Base-by-base conservation (phyloP, 805 yeast genomes). In the Candida wancherniae region DNA sequence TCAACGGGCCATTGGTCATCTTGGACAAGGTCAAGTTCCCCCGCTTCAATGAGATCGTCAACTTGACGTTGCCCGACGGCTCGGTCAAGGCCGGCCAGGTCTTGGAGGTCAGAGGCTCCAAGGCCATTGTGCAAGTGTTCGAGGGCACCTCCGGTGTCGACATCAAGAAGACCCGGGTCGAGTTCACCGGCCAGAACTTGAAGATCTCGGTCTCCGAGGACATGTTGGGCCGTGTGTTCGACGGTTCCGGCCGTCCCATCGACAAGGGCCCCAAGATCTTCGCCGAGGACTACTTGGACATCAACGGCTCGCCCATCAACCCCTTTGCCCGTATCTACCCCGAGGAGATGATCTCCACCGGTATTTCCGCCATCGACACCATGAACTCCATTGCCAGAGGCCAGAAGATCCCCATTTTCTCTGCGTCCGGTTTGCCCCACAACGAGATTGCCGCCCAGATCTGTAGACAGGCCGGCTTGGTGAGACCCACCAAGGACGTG, bases 331-430 rank as follows among this genome's bases (percentile, higher is more conserved):
- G 99, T 69, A 92, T 92, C 50, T 94, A 94, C 61, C 99, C 99
- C 18, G 98, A 92, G 72, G 99, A 92, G 71, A 92, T 92, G 99
- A 92, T 92, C 51, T 87, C 97, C 31, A 94, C 99, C 12, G 99
- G 99, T 76, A 75, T 92, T 44, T 88, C 97, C 28, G 96, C 98
- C 29, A 92, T 92, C 57, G 99, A 92, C 63, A 88, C 97, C 36
- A 92, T 92, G 98, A 94, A 92, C 68, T 90, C 98, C 25, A 92
- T 92, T 73, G 99, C 99, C 39, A 85, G 99, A 76, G 99, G 99
- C 48, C 99, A 92, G 71, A 92, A 92, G 71, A 92, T 92, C 60
- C 99, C 99, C 33, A 94, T 92, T 61, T 92, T 92, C 70, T 86
- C 97, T 33, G 98, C 98, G 28, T 87, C 97, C 32, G 99, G 99